A percentile compares a stretch with the other conserved stretches of the same genome.
Conservation (phyloP, 2,329 filamentous ascomycete genomes). For the Sporothrix protearum region DNA sequence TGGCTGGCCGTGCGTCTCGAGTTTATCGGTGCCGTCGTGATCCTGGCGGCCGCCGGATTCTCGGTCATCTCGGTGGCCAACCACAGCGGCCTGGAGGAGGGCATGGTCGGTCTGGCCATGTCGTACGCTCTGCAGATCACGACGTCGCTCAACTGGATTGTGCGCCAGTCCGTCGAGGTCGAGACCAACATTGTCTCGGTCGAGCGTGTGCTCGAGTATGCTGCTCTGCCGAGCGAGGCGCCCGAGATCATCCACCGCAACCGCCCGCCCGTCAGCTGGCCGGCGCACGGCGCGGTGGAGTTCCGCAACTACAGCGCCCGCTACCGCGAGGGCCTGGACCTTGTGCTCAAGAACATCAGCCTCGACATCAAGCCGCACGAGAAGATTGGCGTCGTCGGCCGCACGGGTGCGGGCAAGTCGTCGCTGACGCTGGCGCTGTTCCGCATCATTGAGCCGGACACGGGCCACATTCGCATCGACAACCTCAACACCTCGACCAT, state of each 20-base stretch:
- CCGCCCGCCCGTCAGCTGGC: conserved; percentile 86
- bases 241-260: conserved; percentile 88
- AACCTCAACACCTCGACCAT: conserved; percentile 84
- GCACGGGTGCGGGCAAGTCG: conserved; percentile 94
- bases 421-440: conserved; percentile 90
- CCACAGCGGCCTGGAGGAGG: conserved; percentile 61
- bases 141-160: conserved; percentile 97
- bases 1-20: conserved; percentile 95
- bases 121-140: conserved; percentile 97
- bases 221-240: conserved; percentile 83
- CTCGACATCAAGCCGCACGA: conserved; percentile 92
- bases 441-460: conserved; percentile 85
- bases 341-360: conserved; percentile 89
- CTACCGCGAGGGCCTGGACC: conserved; percentile 83
- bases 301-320: conserved; percentile 94
- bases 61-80: conserved; percentile 74
- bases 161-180: conserved; percentile 97
- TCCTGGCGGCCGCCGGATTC: conserved; percentile 79
- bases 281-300: conserved; percentile 78
- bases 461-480: conserved; percentile 85
- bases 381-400: conserved; percentile 96
- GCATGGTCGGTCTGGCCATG: conserved; percentile 88
- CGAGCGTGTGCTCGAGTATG: conserved; percentile 95
- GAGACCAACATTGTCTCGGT: conserved; percentile 99
- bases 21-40: conserved; percentile 92